A percentile compares a stretch with the other conserved stretches of the same genome.
These are phyloP conservation scores for Pilobolus umbonatus DNA, from an alignment of 192 early-diverging fungal genomes.

Conservation along the genomic window DNA sequence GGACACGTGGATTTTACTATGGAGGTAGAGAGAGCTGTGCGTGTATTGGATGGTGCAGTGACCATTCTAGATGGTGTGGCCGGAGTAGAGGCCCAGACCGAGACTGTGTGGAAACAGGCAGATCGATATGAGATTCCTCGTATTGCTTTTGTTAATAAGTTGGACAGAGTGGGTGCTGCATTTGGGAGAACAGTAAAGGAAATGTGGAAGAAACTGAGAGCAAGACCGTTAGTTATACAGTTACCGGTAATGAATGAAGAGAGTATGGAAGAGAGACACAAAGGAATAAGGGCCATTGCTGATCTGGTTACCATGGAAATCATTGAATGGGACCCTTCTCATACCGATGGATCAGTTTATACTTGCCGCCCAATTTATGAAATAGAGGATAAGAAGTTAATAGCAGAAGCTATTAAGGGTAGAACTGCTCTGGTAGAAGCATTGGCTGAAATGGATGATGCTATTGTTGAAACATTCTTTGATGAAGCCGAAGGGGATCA, in stretches of 20 bases:
- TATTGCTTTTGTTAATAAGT: slow-evolving; percentile 92
- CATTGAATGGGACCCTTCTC: slow-evolving; percentile 53
- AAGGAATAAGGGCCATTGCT: slow-evolving; percentile 57
- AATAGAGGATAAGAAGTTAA: slow-evolving; percentile 33
- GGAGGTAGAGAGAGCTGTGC: slow-evolving; percentile 87
- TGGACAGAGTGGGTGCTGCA: slow-evolving; percentile 82
- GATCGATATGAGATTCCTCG: slow-evolving; percentile 76
- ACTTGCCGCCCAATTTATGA: slow-evolving; percentile 29
- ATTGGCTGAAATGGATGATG: slow-evolving; percentile 77
- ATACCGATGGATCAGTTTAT: slow-evolving; percentile 38
- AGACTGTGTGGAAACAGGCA: slow-evolving; percentile 90
- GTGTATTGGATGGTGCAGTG: slow-evolving; percentile 93
- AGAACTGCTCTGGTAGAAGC: slow-evolving; percentile 74
- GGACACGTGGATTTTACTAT: slow-evolving; percentile 97
- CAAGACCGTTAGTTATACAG: slow-evolving; percentile 67
- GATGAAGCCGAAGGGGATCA: slow-evolving; percentile 69
- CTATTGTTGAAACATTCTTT: slow-evolving; percentile 81
- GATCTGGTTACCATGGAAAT: slow-evolving; percentile 74
- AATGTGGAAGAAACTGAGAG: slow-evolving; percentile 51
- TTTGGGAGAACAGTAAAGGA: slow-evolving; percentile 57
- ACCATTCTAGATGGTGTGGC: slow-evolving; percentile 91
- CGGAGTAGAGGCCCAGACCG: slow-evolving; percentile 97
- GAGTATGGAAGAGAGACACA: slow-evolving; percentile 35
- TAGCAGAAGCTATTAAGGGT: slow-evolving; percentile 46
- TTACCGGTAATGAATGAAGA: slow-evolving; percentile 54